phyloP scores from a whole-genome alignment of 805 yeast genomes.

The Nakazawaea molendinolei region DNA sequence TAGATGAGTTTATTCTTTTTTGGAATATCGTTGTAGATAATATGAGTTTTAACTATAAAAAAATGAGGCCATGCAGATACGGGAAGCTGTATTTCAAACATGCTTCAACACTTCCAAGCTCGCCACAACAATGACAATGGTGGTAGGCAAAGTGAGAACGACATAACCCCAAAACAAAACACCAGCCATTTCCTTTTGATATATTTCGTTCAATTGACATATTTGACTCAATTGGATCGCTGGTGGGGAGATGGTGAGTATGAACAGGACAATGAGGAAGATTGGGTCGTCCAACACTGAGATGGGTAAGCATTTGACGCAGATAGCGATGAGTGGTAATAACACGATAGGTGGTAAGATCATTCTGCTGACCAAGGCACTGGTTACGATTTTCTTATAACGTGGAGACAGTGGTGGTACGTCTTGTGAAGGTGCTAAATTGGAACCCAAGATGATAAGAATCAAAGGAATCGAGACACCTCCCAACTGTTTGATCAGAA shows the following conservation, averaged over 20 bases:
- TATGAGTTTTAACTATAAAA: constrained; percentile 1
- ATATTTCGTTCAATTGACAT: constrained; percentile 68
- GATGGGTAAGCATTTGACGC: constrained; percentile 56
- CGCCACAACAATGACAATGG: constrained; percentile 63
- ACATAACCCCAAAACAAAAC: constrained; percentile 81
- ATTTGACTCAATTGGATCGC: constrained; percentile 80
- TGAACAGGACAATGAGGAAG: constrained; percentile 67
- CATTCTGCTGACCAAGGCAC: constrained; percentile 72
- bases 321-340: constrained; percentile 57
- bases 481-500: constrained; percentile 60
- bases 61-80: background rate
- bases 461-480: constrained; percentile 73
- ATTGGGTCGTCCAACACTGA: constrained; percentile 79
- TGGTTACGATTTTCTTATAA: constrained; percentile 56
- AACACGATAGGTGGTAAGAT: constrained; percentile 64
- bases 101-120: constrained; percentile 50
- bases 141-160: constrained; percentile 66
- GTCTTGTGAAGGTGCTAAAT: constrained; percentile 61
- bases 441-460: constrained; percentile 72
- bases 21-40: background rate
- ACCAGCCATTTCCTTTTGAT: constrained; percentile 78
- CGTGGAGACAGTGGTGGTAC: constrained; percentile 60
- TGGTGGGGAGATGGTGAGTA: constrained; percentile 74
- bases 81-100: too few relatives aligned
- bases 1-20: background rate